A percentile compares a stretch with the other conserved stretches of the same genome.
Evolutionary conservation across 192 early-diverging fungal species (phyloP).

Genomic region (Gigaspora rosea): DNA sequence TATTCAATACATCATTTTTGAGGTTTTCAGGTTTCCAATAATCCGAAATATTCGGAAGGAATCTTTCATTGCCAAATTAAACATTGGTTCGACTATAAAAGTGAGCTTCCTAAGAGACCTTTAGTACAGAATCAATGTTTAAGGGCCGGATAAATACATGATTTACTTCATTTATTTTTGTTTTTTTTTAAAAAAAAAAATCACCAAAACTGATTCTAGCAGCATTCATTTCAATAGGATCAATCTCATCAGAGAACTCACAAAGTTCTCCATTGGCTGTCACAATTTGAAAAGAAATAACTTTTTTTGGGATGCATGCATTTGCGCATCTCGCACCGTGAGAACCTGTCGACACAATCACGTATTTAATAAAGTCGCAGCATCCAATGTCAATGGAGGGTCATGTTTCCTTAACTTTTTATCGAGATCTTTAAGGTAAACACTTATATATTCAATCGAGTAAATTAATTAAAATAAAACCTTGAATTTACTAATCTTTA

Average conservation of each 20-base stretch:
- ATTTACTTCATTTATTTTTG: no score
- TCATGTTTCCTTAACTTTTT: slow-evolving; percentile 26
- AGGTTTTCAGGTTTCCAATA: slow-evolving; percentile 8
- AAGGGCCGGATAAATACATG: background rate
- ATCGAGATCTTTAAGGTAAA: slow-evolving; percentile 34
- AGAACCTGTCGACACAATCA: slow-evolving; percentile 22
- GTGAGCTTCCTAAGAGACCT: slow-evolving; percentile 44
- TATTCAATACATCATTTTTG: slow-evolving; percentile 22
- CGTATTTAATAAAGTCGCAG: slow-evolving; percentile 27
- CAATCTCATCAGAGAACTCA: slow-evolving; percentile 27
- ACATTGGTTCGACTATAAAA: slow-evolving; percentile 42
- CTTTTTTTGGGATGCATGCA: slow-evolving; percentile 11
- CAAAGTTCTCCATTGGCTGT: slow-evolving; percentile 16
- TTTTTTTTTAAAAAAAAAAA: background rate
- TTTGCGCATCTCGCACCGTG: slow-evolving; percentile 2
- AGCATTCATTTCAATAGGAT: slow-evolving; percentile 30
- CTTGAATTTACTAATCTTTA: background rate
- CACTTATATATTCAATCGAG: background rate
- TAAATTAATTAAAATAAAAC: background rate
- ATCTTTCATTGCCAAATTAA: slow-evolving; percentile 43
- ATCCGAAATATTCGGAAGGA: slow-evolving; percentile 19
- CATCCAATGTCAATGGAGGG: slow-evolving; percentile 38
- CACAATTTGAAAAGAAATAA: slow-evolving; percentile 20
- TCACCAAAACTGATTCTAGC: slow-evolving; percentile 34
- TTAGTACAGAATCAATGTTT: background rate